Percentiles rank a stretch among this genome's conserved stretches.
Evolutionary conservation across 805 yeast species (phyloP).

Genomic region (Yamadazyma paraphyllophila): DNA sequence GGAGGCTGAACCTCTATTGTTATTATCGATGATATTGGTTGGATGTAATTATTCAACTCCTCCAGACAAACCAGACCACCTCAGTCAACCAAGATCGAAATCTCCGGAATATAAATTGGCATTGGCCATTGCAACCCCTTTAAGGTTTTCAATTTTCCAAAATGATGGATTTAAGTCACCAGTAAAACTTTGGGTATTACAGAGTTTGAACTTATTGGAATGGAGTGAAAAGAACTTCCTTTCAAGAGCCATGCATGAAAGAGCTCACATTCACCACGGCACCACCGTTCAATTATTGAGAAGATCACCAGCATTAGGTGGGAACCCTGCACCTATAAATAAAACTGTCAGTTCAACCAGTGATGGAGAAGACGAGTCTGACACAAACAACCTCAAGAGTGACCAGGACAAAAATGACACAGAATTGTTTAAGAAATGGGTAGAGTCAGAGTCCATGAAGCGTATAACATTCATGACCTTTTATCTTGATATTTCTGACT

Average conservation of each 20-base stretch:
- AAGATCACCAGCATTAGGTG: constrained; percentile 74
- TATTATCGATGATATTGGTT: constrained; percentile 54
- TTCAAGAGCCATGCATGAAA: constrained; percentile 67
- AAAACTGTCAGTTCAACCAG: constrained; percentile 16
- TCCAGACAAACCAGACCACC: constrained; percentile 8
- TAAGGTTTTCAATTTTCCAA: constrained; percentile 69
- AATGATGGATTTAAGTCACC: constrained; percentile 76
- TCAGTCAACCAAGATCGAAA: constrained; percentile 15
- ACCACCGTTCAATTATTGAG: constrained; percentile 76
- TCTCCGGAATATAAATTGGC: constrained; percentile 43
- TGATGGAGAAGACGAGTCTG: constrained; percentile 29
- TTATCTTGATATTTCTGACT: constrained; percentile 75
- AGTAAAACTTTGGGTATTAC: constrained; percentile 72
- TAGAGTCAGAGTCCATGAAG: constrained; percentile 75
- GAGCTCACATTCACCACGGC: constrained; percentile 85
- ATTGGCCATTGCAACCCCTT: constrained; percentile 49
- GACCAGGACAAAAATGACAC: constrained; percentile 24
- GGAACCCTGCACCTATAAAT: constrained; percentile 46
- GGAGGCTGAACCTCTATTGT: constrained; percentile 46
- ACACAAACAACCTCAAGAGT: constrained; percentile 15
- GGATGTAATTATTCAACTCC: constrained; percentile 48
- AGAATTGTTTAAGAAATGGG: constrained; percentile 61
- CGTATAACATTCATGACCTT: constrained; percentile 80
- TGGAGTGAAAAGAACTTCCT: constrained; percentile 75
- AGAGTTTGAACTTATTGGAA: constrained; percentile 70